phyloP scores from a whole-genome alignment of 2,329 filamentous ascomycete genomes.

The Microdochium bolleyi region DNA sequence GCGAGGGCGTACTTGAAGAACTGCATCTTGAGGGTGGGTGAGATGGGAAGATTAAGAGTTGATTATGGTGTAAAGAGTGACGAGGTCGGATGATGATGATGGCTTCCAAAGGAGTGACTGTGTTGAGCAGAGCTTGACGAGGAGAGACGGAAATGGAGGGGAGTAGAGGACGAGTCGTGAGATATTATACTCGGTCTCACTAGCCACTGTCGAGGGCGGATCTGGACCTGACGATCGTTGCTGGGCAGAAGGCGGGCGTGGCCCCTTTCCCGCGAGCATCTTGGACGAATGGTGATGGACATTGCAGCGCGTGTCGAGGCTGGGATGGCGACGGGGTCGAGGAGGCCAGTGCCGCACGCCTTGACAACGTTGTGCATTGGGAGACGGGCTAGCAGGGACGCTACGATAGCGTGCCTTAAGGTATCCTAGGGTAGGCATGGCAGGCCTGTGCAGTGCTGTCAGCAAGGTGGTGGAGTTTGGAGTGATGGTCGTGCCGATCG shows the following conservation, averaged over 20 bases:
- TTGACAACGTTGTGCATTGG: not conserved
- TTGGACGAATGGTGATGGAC: not conserved
- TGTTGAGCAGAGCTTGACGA: not conserved
- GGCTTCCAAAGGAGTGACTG: not conserved
- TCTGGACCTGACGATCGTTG: no score
- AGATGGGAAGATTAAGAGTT: slow-evolving; percentile 1
- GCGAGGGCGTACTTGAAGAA: slow-evolving; percentile 20
- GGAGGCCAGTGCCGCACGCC: not conserved
- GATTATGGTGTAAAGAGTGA: not conserved
- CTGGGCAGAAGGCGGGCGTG: no score
- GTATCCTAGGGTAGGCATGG: no score
- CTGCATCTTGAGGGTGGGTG: slow-evolving; percentile 18
- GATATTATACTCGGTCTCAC: not conserved
- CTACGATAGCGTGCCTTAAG: no score
- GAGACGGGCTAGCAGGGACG: no score
- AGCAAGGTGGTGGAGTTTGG: not conserved
- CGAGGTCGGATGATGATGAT: not conserved
- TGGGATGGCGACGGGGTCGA: not conserved
- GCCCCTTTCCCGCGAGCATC: no score
- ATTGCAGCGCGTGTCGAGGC: not conserved
- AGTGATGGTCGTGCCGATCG: not conserved
- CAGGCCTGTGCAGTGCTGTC: not conserved
- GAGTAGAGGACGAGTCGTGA: not conserved
- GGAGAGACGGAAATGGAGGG: not conserved
- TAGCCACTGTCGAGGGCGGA: not conserved